Percentiles rank a stretch among this genome's conserved stretches.
phyloP scores from a whole-genome alignment of 164 flowering plant species.

The Tetrastigma voinierianum region DNA sequence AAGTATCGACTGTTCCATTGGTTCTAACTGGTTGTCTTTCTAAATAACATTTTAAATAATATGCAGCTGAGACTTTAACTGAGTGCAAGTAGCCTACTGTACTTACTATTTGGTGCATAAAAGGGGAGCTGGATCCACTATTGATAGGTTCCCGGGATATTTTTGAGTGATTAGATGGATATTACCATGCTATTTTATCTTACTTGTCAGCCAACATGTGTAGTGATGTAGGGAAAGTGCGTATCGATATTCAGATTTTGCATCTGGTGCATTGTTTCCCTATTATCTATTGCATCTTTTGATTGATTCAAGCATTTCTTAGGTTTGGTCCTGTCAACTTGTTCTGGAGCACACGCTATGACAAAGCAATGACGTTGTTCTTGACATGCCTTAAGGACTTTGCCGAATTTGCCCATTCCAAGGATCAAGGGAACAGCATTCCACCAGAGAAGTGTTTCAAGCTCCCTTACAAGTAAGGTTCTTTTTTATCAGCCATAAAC shows the following conservation, averaged over 20 bases:
- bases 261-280: neutral
- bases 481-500: neutral
- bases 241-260: neutral
- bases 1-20: constrained; percentile 30
- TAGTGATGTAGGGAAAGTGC: neutral
- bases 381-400: constrained; percentile 90
- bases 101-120: constrained; percentile 1
- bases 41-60: neutral
- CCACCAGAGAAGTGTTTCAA: constrained; percentile 85
- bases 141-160: neutral
- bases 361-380: constrained; percentile 96
- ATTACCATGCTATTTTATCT: too few relatives aligned
- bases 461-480: constrained; percentile 90
- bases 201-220: neutral
- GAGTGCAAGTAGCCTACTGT: neutral
- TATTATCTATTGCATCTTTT: neutral
- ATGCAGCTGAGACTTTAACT: neutral
- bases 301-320: constrained; percentile 7
- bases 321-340: constrained; percentile 99
- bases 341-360: constrained; percentile 98
- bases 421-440: constrained; percentile 83
- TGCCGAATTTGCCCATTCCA: constrained; percentile 81
- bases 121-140: neutral
- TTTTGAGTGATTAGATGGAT: too few relatives aligned
- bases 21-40: neutral